A percentile compares a stretch with the other conserved stretches of the same genome.
Conservation (phyloP, 2,329 filamentous ascomycete genomes). For the Stemphylium vesicarium region DNA sequence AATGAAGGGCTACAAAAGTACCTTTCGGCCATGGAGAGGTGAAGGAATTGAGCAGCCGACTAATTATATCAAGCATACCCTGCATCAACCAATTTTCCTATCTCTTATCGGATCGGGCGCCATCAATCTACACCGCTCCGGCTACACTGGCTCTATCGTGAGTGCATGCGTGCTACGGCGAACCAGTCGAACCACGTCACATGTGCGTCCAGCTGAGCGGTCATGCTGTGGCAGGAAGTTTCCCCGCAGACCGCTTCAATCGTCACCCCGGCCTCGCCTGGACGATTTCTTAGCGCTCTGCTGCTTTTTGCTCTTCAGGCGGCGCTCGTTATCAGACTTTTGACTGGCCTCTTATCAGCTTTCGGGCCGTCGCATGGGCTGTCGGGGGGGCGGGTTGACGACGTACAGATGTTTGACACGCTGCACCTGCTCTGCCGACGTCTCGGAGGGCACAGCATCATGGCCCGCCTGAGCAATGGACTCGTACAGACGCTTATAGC, state of each 20-base stretch:
- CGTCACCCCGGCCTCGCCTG: conserved; percentile 51
- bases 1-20: conserved; percentile 39
- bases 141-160: conserved; percentile 22
- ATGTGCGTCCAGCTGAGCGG: conserved; percentile 13
- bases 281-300: conserved; percentile 68
- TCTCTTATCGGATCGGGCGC: conserved; percentile 22
- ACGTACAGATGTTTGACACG: conserved; percentile 65
- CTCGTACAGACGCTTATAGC: conserved; percentile 64
- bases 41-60: conserved; percentile 20
- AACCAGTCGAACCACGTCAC: conserved; percentile 28
- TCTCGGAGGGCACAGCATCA: conserved; percentile 64
- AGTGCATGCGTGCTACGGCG: conserved; percentile 13
- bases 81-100: conserved; percentile 20
- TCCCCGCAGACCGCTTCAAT: conserved; percentile 32
- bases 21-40: conserved; percentile 29
- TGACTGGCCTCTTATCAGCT: conserved; percentile 52
- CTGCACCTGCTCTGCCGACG: conserved; percentile 61
- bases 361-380: conserved; percentile 19
- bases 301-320: conserved; percentile 64
- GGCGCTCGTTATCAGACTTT: conserved; percentile 63
- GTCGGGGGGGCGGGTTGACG: conserved; percentile 30
- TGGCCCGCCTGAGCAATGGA: conserved; percentile 60
- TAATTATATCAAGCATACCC: conserved; percentile 26
- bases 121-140: conserved; percentile 28
- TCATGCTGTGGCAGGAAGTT: conserved; percentile 11